phyloP scores from a whole-genome alignment of 164 flowering plant species.

The Stephania cephalantha region DNA sequence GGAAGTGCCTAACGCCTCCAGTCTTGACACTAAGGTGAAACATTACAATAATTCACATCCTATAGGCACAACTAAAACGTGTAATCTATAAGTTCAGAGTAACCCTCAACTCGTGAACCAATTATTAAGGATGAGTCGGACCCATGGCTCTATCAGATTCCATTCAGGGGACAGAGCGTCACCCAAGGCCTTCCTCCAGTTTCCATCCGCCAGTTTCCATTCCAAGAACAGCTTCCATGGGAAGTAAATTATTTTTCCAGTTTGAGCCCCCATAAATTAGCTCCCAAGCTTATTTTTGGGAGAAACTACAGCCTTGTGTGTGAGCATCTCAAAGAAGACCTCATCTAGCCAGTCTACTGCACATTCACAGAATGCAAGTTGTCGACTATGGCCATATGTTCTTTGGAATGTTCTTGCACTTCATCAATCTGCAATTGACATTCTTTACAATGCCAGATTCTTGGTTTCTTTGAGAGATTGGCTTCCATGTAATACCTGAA shows the following conservation, averaged over 20 bases:
- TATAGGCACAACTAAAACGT: too few species aligned
- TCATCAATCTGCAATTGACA: background rate
- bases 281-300: background rate
- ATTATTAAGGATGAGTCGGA: too few species aligned
- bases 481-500: constrained; percentile 14
- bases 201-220: background rate
- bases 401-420: background rate
- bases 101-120: too few species aligned
- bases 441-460: constrained; percentile 10
- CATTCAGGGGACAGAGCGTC: too few species aligned
- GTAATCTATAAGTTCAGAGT: too few species aligned
- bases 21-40: too few species aligned
- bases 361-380: background rate
- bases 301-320: background rate
- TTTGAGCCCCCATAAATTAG: background rate
- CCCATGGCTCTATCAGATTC: too few species aligned
- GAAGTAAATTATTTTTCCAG: constrained; percentile 13
- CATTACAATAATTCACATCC: too few species aligned
- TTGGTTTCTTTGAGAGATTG: background rate
- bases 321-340: background rate
- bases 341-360: background rate
- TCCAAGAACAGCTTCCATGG: background rate
- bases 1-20: too few species aligned
- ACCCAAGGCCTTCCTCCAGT: background rate
- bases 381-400: background rate